A percentile compares a stretch with the other conserved stretches of the same genome.
phyloP scores from a whole-genome alignment of 306 rosid genomes.

The Castanea crenata region DNA sequence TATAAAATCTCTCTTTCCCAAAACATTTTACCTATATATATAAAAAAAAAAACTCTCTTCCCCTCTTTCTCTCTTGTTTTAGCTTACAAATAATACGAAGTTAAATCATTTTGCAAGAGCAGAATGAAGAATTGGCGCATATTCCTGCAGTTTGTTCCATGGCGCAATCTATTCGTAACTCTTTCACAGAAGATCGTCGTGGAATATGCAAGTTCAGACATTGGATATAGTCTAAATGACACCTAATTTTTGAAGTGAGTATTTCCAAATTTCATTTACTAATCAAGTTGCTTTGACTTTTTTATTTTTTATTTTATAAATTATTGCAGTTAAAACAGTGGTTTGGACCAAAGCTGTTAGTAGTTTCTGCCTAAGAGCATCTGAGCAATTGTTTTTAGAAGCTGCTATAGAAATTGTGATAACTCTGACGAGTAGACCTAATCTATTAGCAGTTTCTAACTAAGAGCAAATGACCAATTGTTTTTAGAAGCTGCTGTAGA shows the following conservation, averaged over 20 bases:
- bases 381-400: not conserved
- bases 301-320: not conserved
- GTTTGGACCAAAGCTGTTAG: slow-evolving; percentile 1
- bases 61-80: not conserved
- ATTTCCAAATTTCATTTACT: not conserved
- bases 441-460: slow-evolving; percentile 3
- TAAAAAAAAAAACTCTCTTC: not conserved
- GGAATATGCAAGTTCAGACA: slow-evolving; percentile 80
- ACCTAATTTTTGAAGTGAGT: not conserved
- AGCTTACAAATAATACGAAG: not conserved
- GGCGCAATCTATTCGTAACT: slow-evolving; percentile 65
- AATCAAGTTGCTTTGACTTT: not conserved
- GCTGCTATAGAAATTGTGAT: not conserved
- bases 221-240: slow-evolving; percentile 22
- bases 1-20: slow-evolving; percentile 24
- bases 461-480: not conserved
- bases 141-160: slow-evolving; percentile 54
- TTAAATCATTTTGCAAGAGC: slow-evolving; percentile 61
- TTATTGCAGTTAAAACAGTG: not conserved
- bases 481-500: not conserved
- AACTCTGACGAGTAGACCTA: not conserved
- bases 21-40: no score
- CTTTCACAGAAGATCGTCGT: slow-evolving; percentile 59
- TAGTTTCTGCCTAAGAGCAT: not conserved
- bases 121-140: slow-evolving; percentile 44